A percentile compares a stretch with the other conserved stretches of the same genome.
phyloP scores from a whole-genome alignment of 768 basidiomycete species.

The Lactarius akahatsu region DNA sequence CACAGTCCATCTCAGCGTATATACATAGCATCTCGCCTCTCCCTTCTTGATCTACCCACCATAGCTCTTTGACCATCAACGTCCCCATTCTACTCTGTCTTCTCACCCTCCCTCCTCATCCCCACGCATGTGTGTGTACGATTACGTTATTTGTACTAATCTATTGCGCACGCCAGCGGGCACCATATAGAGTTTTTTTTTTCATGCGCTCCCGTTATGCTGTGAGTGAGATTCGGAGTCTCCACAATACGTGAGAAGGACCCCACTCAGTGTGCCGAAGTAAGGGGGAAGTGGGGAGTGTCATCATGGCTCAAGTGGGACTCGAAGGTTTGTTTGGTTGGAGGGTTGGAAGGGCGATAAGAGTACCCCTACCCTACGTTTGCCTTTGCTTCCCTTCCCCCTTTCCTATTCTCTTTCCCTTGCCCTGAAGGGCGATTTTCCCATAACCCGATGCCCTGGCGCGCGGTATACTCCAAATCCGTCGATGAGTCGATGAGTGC shows the following conservation, averaged over 20 bases:
- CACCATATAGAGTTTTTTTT: conserved; percentile 26
- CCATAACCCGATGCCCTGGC: conserved; percentile 19
- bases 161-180: conserved; percentile 26
- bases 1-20: conserved; percentile 26
- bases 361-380: not conserved
- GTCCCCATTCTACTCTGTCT: conserved; percentile 1
- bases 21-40: conserved; percentile 30
- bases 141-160: conserved; percentile 31
- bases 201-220: not conserved
- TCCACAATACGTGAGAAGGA: conserved; percentile 1
- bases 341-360: not conserved
- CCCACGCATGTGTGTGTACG: conserved; percentile 28
- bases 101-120: conserved; percentile 11
- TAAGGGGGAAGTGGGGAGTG: not conserved
- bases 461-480: conserved; percentile 9
- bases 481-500: not conserved
- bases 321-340: not conserved
- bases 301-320: not conserved
- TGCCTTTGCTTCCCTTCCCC: not conserved
- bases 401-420: not conserved
- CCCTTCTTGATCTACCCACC: conserved; percentile 26
- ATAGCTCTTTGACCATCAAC: conserved; percentile 23
- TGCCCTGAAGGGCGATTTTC: not conserved
- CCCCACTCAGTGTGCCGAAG: conserved; percentile 4
- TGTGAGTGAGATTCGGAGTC: not conserved